Base-by-base conservation (phyloP, 306 rosid species). In the Potentilla sterilis region DNA sequence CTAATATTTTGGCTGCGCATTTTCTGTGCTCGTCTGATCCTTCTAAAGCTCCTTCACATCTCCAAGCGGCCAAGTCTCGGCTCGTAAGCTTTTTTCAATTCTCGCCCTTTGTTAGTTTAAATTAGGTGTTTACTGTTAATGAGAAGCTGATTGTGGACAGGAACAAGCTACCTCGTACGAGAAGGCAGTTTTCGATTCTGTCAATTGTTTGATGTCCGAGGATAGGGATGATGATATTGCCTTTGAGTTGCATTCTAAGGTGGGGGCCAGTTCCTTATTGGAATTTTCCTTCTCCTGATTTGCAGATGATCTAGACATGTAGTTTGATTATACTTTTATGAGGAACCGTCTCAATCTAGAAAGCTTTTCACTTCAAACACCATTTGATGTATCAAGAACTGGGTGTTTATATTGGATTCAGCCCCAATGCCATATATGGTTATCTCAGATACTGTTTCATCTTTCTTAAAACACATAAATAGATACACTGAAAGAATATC, bases 111-210 rank as follows among this genome's bases (percentile, higher is more conserved):
- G 16, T 38, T 32, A 21, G 21, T 13, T 40, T 48, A 37, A 28
- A 5, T 69, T 35, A 38, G 72, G 1, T 55, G 5, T 10, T 41
- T 38, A 11, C 49, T 59, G 55, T 62, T 67, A 4, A 21, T 49
- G 65, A 28, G 59, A 41, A 44, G 55, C 24, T 73, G 47, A 3
- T 58, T 51, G 0, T 75, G 72, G 43, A 4, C 73, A 95, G 99
- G 97, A 87, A 38, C 88, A 84, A 69, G 97, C 97, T 67, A 95
- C 99, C 55, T 67, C 69, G 71, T 92, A 92, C 61, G 99, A 95
- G 88, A 90, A 84, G 76, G 88, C 91, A 15, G 91, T 95, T 80
- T 92, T 86, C 6, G 85, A 82, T 48, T 75, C 78, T 28, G 74
- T 92, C 79, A 86, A 16, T 88, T 86, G 72, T 84, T 87, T 87